A percentile compares a stretch with the other conserved stretches of the same genome.
Conservation (phyloP, 176 grass and related monocot genomes). For the Oryza glumipatula region DNA sequence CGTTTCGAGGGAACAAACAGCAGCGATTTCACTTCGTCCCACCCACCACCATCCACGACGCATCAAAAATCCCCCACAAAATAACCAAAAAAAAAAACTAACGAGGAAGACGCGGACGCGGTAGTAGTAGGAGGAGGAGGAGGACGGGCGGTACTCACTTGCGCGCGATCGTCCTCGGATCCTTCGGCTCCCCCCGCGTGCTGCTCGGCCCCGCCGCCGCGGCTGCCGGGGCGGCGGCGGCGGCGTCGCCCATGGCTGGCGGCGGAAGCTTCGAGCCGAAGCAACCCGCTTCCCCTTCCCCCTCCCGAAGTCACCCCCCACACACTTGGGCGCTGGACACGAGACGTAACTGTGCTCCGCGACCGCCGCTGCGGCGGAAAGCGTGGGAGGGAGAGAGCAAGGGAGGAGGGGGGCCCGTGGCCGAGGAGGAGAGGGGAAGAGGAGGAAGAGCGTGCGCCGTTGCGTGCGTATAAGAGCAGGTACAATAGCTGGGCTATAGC, state of each 20-base stretch:
- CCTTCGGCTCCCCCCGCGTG: slow-evolving; percentile 36
- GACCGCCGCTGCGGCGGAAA: background rate
- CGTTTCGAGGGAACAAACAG: background rate
- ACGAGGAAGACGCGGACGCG: background rate
- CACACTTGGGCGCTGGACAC: background rate
- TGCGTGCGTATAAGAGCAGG: background rate
- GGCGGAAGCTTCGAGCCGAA: slow-evolving; percentile 26
- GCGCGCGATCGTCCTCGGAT: slow-evolving; percentile 74
- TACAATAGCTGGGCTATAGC: too few relatives aligned
- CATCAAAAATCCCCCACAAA: background rate
- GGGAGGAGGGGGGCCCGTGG: too few relatives aligned
- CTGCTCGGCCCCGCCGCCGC: slow-evolving; percentile 9
- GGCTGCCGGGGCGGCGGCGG: background rate
- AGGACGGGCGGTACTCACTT: slow-evolving; percentile 42
- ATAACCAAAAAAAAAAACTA: background rate
- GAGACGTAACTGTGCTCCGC: background rate
- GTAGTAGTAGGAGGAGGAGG: too few relatives aligned
- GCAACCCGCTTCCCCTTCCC: background rate
- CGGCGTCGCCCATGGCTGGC: slow-evolving; percentile 60
- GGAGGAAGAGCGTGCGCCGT: too few relatives aligned
- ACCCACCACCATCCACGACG: background rate
- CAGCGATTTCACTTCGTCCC: background rate
- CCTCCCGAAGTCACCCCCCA: background rate
- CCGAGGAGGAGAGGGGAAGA: background rate
- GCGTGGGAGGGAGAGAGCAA: background rate